Base-by-base conservation (phyloP, 2,329 filamentous ascomycete genomes). In the Pseudopithomyces chartarum region DNA sequence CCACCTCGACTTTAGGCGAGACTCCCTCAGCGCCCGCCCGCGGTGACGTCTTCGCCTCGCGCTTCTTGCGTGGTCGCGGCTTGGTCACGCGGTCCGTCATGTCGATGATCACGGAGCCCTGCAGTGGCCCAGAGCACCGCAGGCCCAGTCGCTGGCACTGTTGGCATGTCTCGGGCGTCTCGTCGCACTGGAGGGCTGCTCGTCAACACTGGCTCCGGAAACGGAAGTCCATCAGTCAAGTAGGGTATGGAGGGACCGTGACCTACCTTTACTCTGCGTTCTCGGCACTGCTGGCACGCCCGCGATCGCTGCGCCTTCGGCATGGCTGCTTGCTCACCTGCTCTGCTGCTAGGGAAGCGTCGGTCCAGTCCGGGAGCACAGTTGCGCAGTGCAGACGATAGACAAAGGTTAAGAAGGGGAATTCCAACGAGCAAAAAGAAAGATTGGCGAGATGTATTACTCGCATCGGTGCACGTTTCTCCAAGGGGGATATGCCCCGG, bases 101-200 rank as follows among this genome's bases (percentile, higher is more conserved):
- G 32, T 73, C 70, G 52, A 74, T 74, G 48, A 74, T 70, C 32
- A 73, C 66, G 17, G 69, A 71, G 50, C 69, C 70, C 22, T 71
- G 63, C 3, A 71, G 43, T 1, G 70, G 68, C 12, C 71, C 70
- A 15, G 69, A 71, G 60, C 71, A 73, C 19, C 54, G 44, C 33
- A 73, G 61, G 15, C 67, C 64, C 15, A 73, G 62, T 11, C 70
- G 68, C 15, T 58, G 56, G 50, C 69, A 72, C 62, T 68, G 65
- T 52, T 66, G 63, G 56, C 69, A 72, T 39, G 62, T 51, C 29
- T 64, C 65, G 40, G 69, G 66, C 12, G 68, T 71, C 56, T 72
- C 69, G 56, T 73, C 71, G 60, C 71, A 73, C 69, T 72, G 64
- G 51, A 45, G 23, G n/a, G 13, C 22, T 7, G 33, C 6, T 39